Percentiles rank a stretch among this genome's conserved stretches.
Conservation (phyloP, 1,139 yeast genomes). For the Geotrichum phurueaensis region DNA sequence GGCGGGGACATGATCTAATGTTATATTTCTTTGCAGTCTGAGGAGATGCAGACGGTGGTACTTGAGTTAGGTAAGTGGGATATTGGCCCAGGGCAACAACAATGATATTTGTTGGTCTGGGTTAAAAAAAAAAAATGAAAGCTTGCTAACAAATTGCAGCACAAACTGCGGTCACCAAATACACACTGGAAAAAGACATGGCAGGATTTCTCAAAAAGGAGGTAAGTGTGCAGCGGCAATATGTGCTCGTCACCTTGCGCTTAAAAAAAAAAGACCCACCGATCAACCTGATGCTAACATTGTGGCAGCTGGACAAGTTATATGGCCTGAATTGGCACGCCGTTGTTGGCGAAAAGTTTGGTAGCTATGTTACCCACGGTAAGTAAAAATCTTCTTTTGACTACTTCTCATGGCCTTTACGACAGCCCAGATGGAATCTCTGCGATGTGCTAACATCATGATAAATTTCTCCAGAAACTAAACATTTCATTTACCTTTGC, state of each 20-base stretch:
- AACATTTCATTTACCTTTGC: conserved; percentile 78
- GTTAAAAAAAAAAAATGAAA: neutral
- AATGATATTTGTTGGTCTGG: conserved; percentile 15
- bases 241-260: neutral
- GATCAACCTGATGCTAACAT: neutral
- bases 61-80: conserved; percentile 29
- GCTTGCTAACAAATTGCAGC: conserved; percentile 34
- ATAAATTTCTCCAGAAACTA: conserved; percentile 38
- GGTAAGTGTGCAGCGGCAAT: conserved; percentile 33
- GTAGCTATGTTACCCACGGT: conserved; percentile 88
- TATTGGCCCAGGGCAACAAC: neutral
- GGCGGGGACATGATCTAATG: neutral
- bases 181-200: conserved; percentile 57
- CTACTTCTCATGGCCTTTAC: too few relatives aligned
- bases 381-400: conserved; percentile 14
- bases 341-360: conserved; percentile 88
- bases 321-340: conserved; percentile 94
- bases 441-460: neutral
- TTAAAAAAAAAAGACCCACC: too few relatives aligned
- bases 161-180: conserved; percentile 53
- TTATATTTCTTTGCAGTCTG: conserved; percentile 23
- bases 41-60: conserved; percentile 32
- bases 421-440: neutral
- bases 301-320: conserved; percentile 42
- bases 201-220: conserved; percentile 80